Base-by-base conservation (phyloP, 1,139 yeast genomes). In the Kodamaea ohmeri region DNA sequence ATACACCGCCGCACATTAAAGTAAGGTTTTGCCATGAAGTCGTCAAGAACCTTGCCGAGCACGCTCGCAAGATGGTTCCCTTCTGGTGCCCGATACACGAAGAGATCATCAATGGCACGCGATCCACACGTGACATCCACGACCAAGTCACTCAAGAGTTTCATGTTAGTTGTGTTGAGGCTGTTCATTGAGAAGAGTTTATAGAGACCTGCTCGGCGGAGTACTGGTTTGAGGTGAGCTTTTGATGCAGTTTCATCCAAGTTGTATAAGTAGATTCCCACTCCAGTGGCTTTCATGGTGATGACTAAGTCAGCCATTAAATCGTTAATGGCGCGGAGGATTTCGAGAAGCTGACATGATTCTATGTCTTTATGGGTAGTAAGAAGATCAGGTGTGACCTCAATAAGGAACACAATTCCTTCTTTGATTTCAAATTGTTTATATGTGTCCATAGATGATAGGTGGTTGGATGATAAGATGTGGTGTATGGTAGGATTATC, bases 221-320 rank as follows among this genome's bases (percentile, higher is more conserved):
- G 37, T 8, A 40, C 25, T 3, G 41, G 35, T 12, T 35, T 36
- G 13, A 18, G n/a, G n/a, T n/a, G n/a, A n/a, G n/a, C n/a, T n/a
- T n/a, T n/a, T n/a, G n/a, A n/a, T n/a, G n/a, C n/a, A n/a, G n/a
- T n/a, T n/a, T n/a, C 22, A 8, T 25, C 25, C 30, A 38, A 67
- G 49, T 81, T 77, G 58, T 77, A 78, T 18, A 83, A 55, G 50
- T 78, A 82, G 34, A 83, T 71, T 0, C 89, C 90, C 25, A 83
- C 63, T 0, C 88, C 89, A 0, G 88, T 78, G 41, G 67, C 68
- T 2, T 85, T 83, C 40, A 75, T 56, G 0, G 82, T 70, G 29
- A 80, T 77, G 1, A 80, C 72, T 42, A 82, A 60, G 32, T 77
- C 81, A 4, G 77, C 64, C 66, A 81, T 72, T 35, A 83, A 60